Percentiles rank a stretch among this genome's conserved stretches.
These are phyloP conservation scores for Lachnellula willkommii DNA, from an alignment of 2,329 filamentous ascomycete genomes.

Conservation along the genomic window DNA sequence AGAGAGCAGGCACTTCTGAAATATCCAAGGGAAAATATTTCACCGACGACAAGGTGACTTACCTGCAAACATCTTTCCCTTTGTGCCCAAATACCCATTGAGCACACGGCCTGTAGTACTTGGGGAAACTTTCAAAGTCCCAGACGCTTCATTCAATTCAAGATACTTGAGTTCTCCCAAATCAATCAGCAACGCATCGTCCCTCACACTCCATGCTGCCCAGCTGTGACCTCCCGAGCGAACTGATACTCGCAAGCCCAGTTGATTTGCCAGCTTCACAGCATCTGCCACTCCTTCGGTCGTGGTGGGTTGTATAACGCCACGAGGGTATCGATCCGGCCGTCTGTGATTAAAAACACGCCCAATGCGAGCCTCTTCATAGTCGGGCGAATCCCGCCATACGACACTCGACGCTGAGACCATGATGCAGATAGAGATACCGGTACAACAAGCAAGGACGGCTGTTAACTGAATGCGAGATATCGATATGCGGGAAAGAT, in stretches of 20 bases:
- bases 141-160: slow-evolving; percentile 35
- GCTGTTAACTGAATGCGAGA: not conserved
- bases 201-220: slow-evolving; percentile 45
- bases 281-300: slow-evolving; percentile 34
- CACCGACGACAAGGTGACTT: not conserved
- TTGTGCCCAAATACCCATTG: slow-evolving; percentile 35
- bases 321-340: slow-evolving; percentile 37
- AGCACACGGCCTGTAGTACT: slow-evolving; percentile 42
- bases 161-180: slow-evolving; percentile 36
- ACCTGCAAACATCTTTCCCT: slow-evolving; percentile 43
- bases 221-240: slow-evolving; percentile 46
- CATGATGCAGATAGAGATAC: not conserved
- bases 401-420: not conserved
- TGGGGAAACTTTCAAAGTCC: slow-evolving; percentile 40
- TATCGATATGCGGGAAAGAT: not conserved
- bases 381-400: slow-evolving; percentile 14
- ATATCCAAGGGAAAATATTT: too few species aligned
- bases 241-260: slow-evolving; percentile 38
- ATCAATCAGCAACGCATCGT: slow-evolving; percentile 41
- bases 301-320: slow-evolving; percentile 36
- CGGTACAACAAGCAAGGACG: not conserved
- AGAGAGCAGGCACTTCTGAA: too few species aligned
- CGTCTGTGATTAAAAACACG: slow-evolving; percentile 43
- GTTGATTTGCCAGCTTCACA: slow-evolving; percentile 35
- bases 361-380: slow-evolving; percentile 36